Evolutionary conservation across 2,329 filamentous ascomycete species (phyloP).

Genomic region (Botrytis squamosa): DNA sequence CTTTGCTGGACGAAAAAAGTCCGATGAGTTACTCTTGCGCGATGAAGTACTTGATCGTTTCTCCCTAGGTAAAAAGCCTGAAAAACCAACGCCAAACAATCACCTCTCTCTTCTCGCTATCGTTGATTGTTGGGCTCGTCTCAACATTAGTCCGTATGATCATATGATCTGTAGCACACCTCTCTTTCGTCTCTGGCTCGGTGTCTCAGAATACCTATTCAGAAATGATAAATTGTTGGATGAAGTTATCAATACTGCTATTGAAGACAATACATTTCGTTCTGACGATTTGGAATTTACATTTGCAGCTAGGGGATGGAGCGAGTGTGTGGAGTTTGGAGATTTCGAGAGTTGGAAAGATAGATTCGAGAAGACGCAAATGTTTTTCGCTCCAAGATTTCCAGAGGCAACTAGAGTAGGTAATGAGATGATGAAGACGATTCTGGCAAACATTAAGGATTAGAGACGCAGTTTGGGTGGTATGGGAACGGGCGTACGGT

Average conservation of each 20-base stretch:
- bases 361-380: slow-evolving; percentile 85
- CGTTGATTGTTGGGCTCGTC: slow-evolving; percentile 96
- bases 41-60: slow-evolving; percentile 88
- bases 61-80: slow-evolving; percentile 67
- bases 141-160: slow-evolving; percentile 93
- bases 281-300: slow-evolving; percentile 96
- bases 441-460: slow-evolving; percentile 72
- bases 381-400: slow-evolving; percentile 89
- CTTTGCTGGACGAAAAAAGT: slow-evolving; percentile 53
- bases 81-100: slow-evolving; percentile 73
- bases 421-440: slow-evolving; percentile 96
- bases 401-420: slow-evolving; percentile 82
- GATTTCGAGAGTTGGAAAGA: slow-evolving; percentile 92
- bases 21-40: slow-evolving; percentile 64
- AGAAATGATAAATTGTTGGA: slow-evolving; percentile 77
- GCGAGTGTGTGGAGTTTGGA: slow-evolving; percentile 84
- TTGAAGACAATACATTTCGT: slow-evolving; percentile 89
- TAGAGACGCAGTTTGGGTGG: slow-evolving; percentile 17
- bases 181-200: slow-evolving; percentile 92
- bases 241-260: slow-evolving; percentile 79
- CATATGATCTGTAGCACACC: slow-evolving; percentile 99
- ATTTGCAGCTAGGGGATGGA: slow-evolving; percentile 94
- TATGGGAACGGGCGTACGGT: neutral
- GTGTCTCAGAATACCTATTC: slow-evolving; percentile 96
- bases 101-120: slow-evolving; percentile 92